Evolutionary conservation across 2,329 filamentous ascomycete genomes (phyloP), one percentile per base, ranked within the genome.

Genomic region (Alternaria longipes): DNA sequence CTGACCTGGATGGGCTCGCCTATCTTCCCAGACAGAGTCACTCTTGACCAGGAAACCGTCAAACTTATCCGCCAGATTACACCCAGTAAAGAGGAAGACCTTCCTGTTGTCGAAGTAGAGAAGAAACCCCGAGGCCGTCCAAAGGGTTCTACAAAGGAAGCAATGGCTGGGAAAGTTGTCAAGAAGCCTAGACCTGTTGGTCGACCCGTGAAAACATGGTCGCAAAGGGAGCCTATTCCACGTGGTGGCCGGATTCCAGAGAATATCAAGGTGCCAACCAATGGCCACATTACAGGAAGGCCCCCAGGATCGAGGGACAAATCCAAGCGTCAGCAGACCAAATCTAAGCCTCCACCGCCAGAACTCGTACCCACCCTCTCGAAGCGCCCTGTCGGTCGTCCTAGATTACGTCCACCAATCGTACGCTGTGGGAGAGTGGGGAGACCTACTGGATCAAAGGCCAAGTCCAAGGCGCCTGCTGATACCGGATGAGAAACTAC

Each of bases 1-100:
- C 57, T 79, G 44, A 79, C 76, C 14, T 79, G 76, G 77, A 71
- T 78, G 69, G 77, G 77, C 2, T 68, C 67, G 8, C 76, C 76
- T 0, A 76, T 78, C 8, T 78, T 74, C 18, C 65, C 74, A 0
- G 69, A 71, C n/a, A 57, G 70, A n/a, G 54, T 69, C 3, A 51
- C 46, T 3, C 54, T 76, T 34, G 70, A 71, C 49, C 54, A 63
- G 20, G 67, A 72, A 32, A 78, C 74, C 3, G 47, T 70, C 18
- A 32, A 55, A 18, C 50, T 66, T n/a, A 56, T 64, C 46, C 44
- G 40, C 16, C 16, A 41, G 12, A 45, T 62, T 7, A 18, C 49
- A n/a, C 36, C 53, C 8, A 30, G 16, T 14, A 20, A 45, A 8
- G 18, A 41, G 20, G 18, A 52, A 16, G n/a, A 12, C 11, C 16